A percentile compares a stretch with the other conserved stretches of the same genome.
Conservation (phyloP, 257 asterid genomes). For the Salvia miltiorrhiza region DNA sequence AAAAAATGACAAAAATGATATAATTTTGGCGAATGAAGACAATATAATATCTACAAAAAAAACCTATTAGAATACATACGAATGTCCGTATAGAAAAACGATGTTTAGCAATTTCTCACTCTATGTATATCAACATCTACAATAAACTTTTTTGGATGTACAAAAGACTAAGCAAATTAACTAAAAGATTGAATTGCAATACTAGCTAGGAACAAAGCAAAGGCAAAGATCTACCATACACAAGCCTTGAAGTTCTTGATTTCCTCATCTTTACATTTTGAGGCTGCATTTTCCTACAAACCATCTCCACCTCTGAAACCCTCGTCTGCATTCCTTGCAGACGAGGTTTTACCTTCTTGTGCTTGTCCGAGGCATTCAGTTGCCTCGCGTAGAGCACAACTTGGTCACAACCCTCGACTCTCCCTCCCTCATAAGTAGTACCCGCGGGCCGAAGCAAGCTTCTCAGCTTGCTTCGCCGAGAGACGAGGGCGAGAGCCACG, state of each 20-base stretch:
- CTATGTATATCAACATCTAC: constrained; percentile 25
- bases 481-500: constrained; percentile 49
- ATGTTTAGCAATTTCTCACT: background rate
- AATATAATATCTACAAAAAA: too few species aligned
- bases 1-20: too few species aligned
- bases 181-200: background rate
- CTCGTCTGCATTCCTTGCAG: constrained; percentile 86
- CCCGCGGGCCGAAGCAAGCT: constrained; percentile 44
- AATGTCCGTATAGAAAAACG: too few species aligned
- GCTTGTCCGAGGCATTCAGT: constrained; percentile 49
- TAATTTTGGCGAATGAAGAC: too few species aligned
- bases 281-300: constrained; percentile 62
- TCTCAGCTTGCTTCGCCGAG: constrained; percentile 58
- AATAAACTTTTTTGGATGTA: background rate
- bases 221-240: constrained; percentile 55
- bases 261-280: constrained; percentile 66
- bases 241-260: constrained; percentile 51
- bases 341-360: constrained; percentile 47
- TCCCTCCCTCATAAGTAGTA: constrained; percentile 1
- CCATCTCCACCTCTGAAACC: constrained; percentile 63
- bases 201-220: constrained; percentile 63
- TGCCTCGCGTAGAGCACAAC: constrained; percentile 62
- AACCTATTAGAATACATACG: too few species aligned
- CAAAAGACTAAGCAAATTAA: background rate
- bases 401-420: constrained; percentile 41